Evolutionary conservation across 2,329 filamentous ascomycete species (phyloP).

Genomic region (Venturiaceae sp.): DNA sequence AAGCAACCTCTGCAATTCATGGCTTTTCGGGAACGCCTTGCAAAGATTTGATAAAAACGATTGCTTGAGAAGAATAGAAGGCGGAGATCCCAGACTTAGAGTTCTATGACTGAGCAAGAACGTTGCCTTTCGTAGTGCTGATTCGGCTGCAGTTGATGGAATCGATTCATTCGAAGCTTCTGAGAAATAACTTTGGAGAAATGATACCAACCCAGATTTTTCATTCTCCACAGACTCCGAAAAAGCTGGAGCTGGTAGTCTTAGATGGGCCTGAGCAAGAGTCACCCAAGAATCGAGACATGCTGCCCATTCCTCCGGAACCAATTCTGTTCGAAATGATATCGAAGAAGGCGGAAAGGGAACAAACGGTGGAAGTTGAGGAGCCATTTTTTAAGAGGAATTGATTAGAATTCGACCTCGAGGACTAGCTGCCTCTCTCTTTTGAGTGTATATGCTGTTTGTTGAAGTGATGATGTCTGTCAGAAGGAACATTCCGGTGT

Average conservation of each 20-base stretch:
- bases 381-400: neutral
- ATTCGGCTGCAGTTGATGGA: conserved; percentile 14
- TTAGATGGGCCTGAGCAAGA: conserved; percentile 56
- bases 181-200: conserved; percentile 58
- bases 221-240: conserved; percentile 40
- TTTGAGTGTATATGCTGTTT: too few relatives aligned
- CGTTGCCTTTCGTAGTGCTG: conserved; percentile 48
- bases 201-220: conserved; percentile 44
- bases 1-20: conserved; percentile 41
- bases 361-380: conserved; percentile 46
- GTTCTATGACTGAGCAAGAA: conserved; percentile 56
- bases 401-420: too few relatives aligned
- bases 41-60: conserved; percentile 59
- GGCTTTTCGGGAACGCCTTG: conserved; percentile 56
- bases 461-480: neutral
- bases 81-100: conserved; percentile 37
- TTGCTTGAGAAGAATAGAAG: conserved; percentile 48
- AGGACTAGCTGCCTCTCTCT: too few relatives aligned
- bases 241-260: conserved; percentile 49
- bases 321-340: conserved; percentile 54
- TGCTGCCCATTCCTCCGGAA: conserved; percentile 63
- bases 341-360: conserved; percentile 61
- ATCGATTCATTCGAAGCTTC: conserved; percentile 29
- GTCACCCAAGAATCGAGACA: conserved; percentile 69
- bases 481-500: neutral